Percentiles rank a stretch among this genome's conserved stretches.
Conservation (phyloP, 345 rosid species). For the Pistacia vera region DNA sequence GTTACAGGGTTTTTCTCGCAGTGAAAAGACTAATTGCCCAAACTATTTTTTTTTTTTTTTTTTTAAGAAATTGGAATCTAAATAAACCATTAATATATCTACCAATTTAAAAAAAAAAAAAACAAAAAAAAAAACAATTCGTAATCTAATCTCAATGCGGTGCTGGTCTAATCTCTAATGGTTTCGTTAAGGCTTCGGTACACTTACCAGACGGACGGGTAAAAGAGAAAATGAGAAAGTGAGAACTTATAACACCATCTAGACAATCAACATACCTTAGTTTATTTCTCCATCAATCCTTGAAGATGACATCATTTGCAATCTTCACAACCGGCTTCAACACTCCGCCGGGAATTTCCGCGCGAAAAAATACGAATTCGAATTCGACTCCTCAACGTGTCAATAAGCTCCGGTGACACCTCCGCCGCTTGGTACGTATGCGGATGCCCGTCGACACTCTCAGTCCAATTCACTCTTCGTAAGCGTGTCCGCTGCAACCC, state of each 20-base stretch:
- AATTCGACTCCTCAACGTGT: constrained; percentile 54
- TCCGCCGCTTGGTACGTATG: constrained; percentile 49
- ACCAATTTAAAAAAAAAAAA: too few relatives aligned
- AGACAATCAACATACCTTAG: constrained; percentile 30
- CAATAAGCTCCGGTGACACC: constrained; percentile 50
- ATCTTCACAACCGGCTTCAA: constrained; percentile 68
- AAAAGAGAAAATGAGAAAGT: not conserved
- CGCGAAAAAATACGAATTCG: constrained; percentile 64
- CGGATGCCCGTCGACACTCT: constrained; percentile 73
- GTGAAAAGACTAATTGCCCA: too few relatives aligned
- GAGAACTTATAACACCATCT: too few relatives aligned
- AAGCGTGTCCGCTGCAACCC: constrained; percentile 66
- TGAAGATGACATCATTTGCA: constrained; percentile 61
- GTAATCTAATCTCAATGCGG: too few relatives aligned
- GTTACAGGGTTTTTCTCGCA: too few relatives aligned
- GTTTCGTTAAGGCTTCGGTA: too few relatives aligned
- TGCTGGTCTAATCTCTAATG: too few relatives aligned
- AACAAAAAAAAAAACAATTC: too few relatives aligned
- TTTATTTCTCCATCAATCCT: constrained; percentile 39
- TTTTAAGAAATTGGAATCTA: too few relatives aligned
- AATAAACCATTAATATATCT: too few relatives aligned
- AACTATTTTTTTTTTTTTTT: too few relatives aligned
- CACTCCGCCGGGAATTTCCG: constrained; percentile 77
- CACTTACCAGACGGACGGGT: too few relatives aligned
- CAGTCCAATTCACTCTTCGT: constrained; percentile 92